Evolutionary conservation across 1,284 basidiomycete species (phyloP), one percentile per base, ranked within the genome.

Genomic region (Pascua sp.): DNA sequence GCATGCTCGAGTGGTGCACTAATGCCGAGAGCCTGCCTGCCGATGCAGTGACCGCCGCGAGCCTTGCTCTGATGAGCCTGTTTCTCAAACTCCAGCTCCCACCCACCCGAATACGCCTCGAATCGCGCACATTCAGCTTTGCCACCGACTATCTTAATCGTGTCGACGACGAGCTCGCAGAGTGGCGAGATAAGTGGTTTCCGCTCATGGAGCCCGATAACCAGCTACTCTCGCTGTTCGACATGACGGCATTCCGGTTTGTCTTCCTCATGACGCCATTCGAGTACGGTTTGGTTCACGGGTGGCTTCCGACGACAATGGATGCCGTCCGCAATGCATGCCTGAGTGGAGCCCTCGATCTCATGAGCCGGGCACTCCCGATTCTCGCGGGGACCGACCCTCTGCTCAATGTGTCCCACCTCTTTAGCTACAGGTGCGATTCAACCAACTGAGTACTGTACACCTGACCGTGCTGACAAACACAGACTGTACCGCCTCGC

Each of bases 181-280:
- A 17, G 1, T 63, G 61, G 61, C 40, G 44, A 11, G 40, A 37
- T 0, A 18, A 15, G 8, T 56, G 55, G 55, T 24, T 47, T 11
- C 39, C 49, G 1, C 32, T 42, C 2, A 37, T 45, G 8, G 8
- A 4, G 4, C 45, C 47, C 18, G 42, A 37, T 15, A 60, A 64
- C 37, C 53, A 44, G n/a, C 43, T 47, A 3, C 56, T 60, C 32
- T 15, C 45, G 8, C 49, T 52, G 32, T 49, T 55, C 13, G 63
- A 64, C 51, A 49, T 60, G 15, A 37, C 55, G 17, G 57, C 57
- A 2, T 48, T 55, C 11, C 55, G 60, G 17, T 58, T 62, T 32
- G 55, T 62, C 16, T 46, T 64, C 5, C 43, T 60, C 13, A 62
- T 61, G 54, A 59, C 55, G 7, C 56, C 58, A 4, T 64, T 58